Base-by-base conservation (phyloP, 352 stramenopile species). In the Pythium dissotocum region DNA sequence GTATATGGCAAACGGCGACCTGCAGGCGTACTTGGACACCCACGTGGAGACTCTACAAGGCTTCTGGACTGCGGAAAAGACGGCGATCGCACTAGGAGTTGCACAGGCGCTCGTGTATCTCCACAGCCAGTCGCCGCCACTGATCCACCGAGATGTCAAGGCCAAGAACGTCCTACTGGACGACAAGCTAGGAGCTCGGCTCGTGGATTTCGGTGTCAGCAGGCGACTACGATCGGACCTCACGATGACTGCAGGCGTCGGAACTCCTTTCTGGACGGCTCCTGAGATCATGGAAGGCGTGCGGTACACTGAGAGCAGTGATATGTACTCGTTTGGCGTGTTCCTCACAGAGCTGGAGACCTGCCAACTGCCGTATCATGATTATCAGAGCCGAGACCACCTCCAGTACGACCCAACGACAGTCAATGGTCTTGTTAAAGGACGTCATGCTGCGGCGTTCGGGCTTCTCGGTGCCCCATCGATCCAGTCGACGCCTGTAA, bases 1-100 rank as follows among this genome's bases (percentile, higher is more conserved):
- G 71, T 88, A 84, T 55, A 71, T 88, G 32, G 58, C 72, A 21
- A 65, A 69, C 46, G 82, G 79, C n/a, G 79, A 88, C 48, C 51
- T 88, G 18, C 77, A 83, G 42, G 65, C 68, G 1, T 85, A 79
- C 58, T 35, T 87, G 14, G 66, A 72, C 13, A 55, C 54, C 12
- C 74, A 82, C 44, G 49, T 26, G 4, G 61, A 73, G 44, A 64
- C 68, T 13, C 62, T 84, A 30, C 61, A 67, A 18, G 35, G 60
- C 4, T 55, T 56, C 33, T 83, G 78, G 77, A 58, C 61, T 2
- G 7, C 40, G 2, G 76, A 85, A 52, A 87, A 85, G 61, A 75
- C 75, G 16, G 56, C 61, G 24, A 69, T 87, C 48, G 79, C 79
- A 1, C 42, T 82, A 21, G 79, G 70, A 28, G 71, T 87, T 28